phyloP scores from a whole-genome alignment of 148 eudicot genomes.

The Bassia scoparia region DNA sequence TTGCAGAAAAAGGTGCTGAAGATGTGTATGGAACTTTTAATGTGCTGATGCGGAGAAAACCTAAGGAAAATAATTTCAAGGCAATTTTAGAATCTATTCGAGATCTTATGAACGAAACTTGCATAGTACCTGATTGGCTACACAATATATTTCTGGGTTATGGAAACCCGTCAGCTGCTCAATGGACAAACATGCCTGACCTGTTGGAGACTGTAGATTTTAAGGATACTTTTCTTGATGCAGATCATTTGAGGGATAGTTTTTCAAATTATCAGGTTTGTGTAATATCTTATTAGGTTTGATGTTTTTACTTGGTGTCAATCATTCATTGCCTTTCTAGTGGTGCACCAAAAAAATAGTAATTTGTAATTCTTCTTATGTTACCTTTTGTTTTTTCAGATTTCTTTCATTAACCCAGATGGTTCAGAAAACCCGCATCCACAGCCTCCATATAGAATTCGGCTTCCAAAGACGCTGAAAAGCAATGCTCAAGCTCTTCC shows the following conservation, averaged over 20 bases:
- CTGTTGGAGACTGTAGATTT: constrained; percentile 85
- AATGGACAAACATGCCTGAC: constrained; percentile 93
- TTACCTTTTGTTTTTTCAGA: constrained; percentile 40
- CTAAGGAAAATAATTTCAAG: constrained; percentile 97
- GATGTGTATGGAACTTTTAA: constrained; percentile 90
- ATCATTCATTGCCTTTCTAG: not conserved
- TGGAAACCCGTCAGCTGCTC: constrained; percentile 97
- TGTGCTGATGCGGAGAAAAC: constrained; percentile 91
- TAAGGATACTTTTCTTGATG: constrained; percentile 90
- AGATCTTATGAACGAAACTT: constrained; percentile 98
- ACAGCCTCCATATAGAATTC: constrained; percentile 70
- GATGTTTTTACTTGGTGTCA: not conserved
- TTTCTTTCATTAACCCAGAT: constrained; percentile 61
- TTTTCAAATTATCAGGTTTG: constrained; percentile 79
- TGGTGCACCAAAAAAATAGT: not conserved
- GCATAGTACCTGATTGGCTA: constrained; percentile 97
- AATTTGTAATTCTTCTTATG: not conserved
- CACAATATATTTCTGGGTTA: constrained; percentile 97
- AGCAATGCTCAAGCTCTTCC: constrained; percentile 55
- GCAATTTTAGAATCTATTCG: constrained; percentile 96
- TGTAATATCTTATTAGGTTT: constrained; percentile 20
- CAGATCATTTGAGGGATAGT: constrained; percentile 70
- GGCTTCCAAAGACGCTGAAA: constrained; percentile 62
- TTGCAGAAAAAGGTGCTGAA: constrained; percentile 93
- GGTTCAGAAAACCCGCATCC: constrained; percentile 71